phyloP scores from a whole-genome alignment of 129 eudicot genomes.

The Artemisia annua region DNA sequence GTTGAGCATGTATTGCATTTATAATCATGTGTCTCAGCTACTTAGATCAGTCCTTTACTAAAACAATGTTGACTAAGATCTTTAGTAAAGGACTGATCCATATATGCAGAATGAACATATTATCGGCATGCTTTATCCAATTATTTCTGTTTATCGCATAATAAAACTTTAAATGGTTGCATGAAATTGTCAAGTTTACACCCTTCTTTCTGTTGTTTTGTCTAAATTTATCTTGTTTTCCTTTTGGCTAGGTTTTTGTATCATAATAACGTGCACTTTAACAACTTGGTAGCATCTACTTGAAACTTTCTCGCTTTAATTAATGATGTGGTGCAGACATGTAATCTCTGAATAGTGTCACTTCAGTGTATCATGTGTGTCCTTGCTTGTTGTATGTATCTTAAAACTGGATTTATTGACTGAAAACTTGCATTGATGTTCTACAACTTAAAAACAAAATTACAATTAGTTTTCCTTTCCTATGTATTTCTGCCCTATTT shows the following conservation, averaged over 20 bases:
- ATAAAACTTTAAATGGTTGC: not conserved
- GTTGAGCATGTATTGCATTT: conserved; percentile 3
- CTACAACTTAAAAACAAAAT: not conserved
- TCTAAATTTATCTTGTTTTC: not conserved
- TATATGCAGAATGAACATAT: no score
- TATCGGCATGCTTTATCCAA: not conserved
- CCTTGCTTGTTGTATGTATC: not conserved
- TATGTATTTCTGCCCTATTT: conserved; percentile 12
- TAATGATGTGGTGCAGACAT: conserved; percentile 12
- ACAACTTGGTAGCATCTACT: conserved; percentile 9
- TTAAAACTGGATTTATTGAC: not conserved
- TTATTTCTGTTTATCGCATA: no score
- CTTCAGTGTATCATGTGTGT: conserved; percentile 9
- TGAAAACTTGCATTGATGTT: conserved; percentile 3
- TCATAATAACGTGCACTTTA: not conserved
- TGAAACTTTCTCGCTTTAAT: conserved; percentile 14
- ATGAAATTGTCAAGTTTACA: conserved; percentile 1
- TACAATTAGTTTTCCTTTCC: not conserved
- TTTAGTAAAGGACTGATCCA: not conserved
- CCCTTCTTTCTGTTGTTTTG: conserved; percentile 6
- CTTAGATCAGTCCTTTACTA: not conserved
- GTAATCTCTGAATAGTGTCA: not conserved
- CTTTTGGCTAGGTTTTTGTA: conserved; percentile 14
- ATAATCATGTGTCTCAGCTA: not conserved
- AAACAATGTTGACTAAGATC: not conserved